A percentile compares a stretch with the other conserved stretches of the same genome.
These are phyloP conservation scores for Hygrophila difformis DNA, from an alignment of 257 asterid species.

Conservation along the genomic window DNA sequence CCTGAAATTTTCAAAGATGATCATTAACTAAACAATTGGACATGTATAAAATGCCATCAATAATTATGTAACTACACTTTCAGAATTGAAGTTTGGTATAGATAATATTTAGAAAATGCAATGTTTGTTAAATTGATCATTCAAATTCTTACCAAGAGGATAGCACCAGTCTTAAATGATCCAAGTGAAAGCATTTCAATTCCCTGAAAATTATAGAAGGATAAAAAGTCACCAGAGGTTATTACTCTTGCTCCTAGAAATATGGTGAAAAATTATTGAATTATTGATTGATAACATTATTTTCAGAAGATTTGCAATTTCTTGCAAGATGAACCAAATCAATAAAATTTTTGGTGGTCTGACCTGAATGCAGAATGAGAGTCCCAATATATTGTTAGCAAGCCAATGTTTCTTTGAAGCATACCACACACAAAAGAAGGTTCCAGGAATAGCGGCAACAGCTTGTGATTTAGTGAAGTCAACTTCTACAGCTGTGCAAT, in stretches of 20 bases:
- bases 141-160: constrained; percentile 65
- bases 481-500: constrained; percentile 67
- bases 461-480: constrained; percentile 88
- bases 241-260: no score
- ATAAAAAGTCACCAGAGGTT: constrained; percentile 3
- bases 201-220: constrained; percentile 42
- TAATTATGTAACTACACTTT: no score
- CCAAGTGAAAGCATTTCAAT: constrained; percentile 97
- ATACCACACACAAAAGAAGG: constrained; percentile 94
- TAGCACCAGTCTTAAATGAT: constrained; percentile 94
- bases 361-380: constrained; percentile 96
- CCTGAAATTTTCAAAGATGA: constrained; percentile 57
- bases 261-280: no score
- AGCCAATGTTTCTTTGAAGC: constrained; percentile 97
- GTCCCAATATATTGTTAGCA: constrained; percentile 91
- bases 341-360: constrained; percentile 1
- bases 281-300: no score
- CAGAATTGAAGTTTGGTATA: no score
- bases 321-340: neutral
- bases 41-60: no score
- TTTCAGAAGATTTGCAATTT: no score
- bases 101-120: neutral
- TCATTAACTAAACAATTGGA: neutral
- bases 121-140: neutral
- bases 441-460: constrained; percentile 85